phyloP scores from a whole-genome alignment of 208 protist genomes.

The Leishmania major region DNA sequence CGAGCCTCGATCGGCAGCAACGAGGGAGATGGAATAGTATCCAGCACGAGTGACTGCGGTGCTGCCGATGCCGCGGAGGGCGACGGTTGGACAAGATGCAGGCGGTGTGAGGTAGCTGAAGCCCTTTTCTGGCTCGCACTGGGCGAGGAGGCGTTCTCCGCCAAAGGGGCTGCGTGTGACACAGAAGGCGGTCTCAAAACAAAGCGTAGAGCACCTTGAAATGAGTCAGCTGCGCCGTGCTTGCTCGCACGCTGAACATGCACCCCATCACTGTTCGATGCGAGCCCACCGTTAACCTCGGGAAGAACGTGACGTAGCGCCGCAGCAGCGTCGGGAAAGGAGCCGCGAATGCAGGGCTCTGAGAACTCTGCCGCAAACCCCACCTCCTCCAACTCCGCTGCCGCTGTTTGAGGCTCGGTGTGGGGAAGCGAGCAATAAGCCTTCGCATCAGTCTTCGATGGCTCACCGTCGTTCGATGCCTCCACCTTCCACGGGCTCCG shows the following conservation, averaged over 20 bases:
- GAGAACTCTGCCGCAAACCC: conserved; percentile 52
- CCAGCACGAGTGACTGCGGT: conserved; percentile 4
- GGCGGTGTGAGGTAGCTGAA: conserved; percentile 8
- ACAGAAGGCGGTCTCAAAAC: conserved; percentile 19
- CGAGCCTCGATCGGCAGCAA: conserved; percentile 16
- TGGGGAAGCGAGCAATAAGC: neutral
- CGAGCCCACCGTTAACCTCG: neutral
- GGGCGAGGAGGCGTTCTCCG: neutral
- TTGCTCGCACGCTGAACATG: neutral
- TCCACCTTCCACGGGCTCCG: neutral
- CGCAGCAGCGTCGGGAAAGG: conserved; percentile 35
- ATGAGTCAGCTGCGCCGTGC: neutral
- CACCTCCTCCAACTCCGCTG: conserved; percentile 44
- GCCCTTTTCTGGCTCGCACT: neutral
- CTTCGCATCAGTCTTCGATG: neutral
- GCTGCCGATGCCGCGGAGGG: neutral
- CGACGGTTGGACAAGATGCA: conserved; percentile 5
- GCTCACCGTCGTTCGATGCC: too few relatives aligned
- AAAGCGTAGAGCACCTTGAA: conserved; percentile 10
- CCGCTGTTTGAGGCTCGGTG: conserved; percentile 1
- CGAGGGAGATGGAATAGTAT: conserved; percentile 7
- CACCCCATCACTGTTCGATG: neutral
- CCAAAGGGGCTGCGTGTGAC: neutral
- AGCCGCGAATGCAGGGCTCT: conserved; percentile 38
- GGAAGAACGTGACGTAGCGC: conserved; percentile 4